Percentiles rank a stretch among this genome's conserved stretches.
phyloP scores from a whole-genome alignment of 257 asterid genomes.

The Ophiorrhiza pumila region DNA sequence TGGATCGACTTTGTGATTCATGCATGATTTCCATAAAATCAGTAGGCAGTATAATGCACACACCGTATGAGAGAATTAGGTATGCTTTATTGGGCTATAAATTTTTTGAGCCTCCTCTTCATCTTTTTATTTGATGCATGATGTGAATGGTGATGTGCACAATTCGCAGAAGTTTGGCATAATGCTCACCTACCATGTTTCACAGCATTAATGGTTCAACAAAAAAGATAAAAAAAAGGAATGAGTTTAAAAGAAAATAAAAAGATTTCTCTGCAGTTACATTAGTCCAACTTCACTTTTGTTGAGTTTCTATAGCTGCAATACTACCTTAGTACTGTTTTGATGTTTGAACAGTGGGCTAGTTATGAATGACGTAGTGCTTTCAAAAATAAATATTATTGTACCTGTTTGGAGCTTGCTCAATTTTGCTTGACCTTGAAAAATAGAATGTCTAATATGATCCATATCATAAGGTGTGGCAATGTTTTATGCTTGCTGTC shows the following conservation, averaged over 20 bases:
- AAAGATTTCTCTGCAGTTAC: neutral
- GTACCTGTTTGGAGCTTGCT: neutral
- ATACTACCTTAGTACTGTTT: neutral
- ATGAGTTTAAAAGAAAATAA: neutral
- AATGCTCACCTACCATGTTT: neutral
- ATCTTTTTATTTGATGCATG: neutral
- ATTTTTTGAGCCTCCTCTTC: neutral
- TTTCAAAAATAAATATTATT: neutral
- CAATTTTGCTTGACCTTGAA: neutral
- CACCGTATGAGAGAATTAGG: constrained; percentile 29
- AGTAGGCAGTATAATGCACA: constrained; percentile 45
- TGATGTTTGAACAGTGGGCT: neutral
- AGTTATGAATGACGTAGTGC: neutral
- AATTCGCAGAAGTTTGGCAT: neutral
- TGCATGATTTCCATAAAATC: constrained; percentile 62
- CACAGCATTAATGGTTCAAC: neutral
- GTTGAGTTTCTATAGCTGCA: neutral
- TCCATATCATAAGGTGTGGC: too few species aligned
- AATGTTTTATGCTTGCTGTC: too few species aligned
- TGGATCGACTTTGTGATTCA: constrained; percentile 80
- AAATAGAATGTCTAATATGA: too few species aligned
- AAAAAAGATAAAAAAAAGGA: neutral
- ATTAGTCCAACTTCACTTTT: neutral
- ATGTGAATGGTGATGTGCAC: neutral
- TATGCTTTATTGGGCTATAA: constrained; percentile 12